Conservation (phyloP, 2,329 filamentous ascomycete species). For the Cladosporium sp. region DNA sequence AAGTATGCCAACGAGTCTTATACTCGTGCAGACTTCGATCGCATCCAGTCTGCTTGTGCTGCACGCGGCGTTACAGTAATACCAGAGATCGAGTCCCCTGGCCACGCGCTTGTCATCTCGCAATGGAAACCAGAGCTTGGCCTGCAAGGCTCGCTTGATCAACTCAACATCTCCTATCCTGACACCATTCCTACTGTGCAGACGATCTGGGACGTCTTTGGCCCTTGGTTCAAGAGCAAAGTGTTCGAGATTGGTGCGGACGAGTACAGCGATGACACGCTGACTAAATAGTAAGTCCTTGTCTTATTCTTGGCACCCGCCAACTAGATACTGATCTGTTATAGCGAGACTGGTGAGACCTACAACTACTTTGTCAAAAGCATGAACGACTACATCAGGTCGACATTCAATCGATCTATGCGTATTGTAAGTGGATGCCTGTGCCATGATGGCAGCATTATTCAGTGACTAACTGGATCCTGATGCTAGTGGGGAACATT, state of each 20-base stretch:
- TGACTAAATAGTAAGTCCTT: neutral
- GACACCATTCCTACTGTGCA: slow-evolving; percentile 56
- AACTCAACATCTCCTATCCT: slow-evolving; percentile 58
- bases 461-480: neutral
- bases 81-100: slow-evolving; percentile 61
- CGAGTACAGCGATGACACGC: slow-evolving; percentile 45
- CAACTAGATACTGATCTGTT: neutral
- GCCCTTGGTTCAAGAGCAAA: slow-evolving; percentile 59
- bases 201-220: slow-evolving; percentile 54
- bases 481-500: slow-evolving; percentile 54
- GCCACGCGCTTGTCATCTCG: slow-evolving; percentile 57
- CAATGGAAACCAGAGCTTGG: slow-evolving; percentile 61
- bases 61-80: slow-evolving; percentile 58
- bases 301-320: neutral
- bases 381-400: slow-evolving; percentile 50
- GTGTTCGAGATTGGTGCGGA: slow-evolving; percentile 59
- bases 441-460: neutral
- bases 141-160: slow-evolving; percentile 47
- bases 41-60: slow-evolving; percentile 55
- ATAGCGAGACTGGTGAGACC: slow-evolving; percentile 44
- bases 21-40: slow-evolving; percentile 51
- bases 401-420: slow-evolving; percentile 45
- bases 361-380: slow-evolving; percentile 57
- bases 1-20: slow-evolving; percentile 58
- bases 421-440: slow-evolving; percentile 41